These are phyloP conservation scores for Arabis hirsuta DNA, from an alignment of 345 rosid genomes.

Conservation along the genomic window DNA sequence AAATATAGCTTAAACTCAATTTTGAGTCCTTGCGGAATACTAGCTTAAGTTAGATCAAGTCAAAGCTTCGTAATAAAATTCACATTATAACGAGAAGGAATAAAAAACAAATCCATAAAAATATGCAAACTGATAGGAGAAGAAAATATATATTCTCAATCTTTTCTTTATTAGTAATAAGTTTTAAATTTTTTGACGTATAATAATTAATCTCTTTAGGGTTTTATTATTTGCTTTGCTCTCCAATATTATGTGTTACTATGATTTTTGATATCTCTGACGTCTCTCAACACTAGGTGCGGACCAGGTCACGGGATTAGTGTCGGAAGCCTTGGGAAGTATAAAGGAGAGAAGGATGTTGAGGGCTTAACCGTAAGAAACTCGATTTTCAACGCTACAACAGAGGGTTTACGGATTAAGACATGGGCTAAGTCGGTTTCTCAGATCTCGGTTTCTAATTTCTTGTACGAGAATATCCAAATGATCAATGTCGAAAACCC, in stretches of 20 bases:
- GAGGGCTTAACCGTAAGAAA: slow-evolving; percentile 34
- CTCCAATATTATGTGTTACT: not conserved
- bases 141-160: no score
- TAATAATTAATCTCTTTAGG: no score
- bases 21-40: not conserved
- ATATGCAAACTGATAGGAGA: not conserved
- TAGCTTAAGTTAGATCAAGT: not conserved
- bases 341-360: slow-evolving; percentile 21
- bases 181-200: no score
- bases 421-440: slow-evolving; percentile 43
- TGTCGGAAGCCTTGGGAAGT: slow-evolving; percentile 40
- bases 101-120: not conserved
- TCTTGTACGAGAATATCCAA: slow-evolving; percentile 39
- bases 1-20: not conserved
- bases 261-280: not conserved
- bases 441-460: slow-evolving; percentile 23
- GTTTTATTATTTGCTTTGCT: not conserved
- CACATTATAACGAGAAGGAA: no score
- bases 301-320: slow-evolving; percentile 51
- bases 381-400: slow-evolving; percentile 37
- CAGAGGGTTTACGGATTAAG: slow-evolving; percentile 41
- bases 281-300: slow-evolving; percentile 23
- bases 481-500: slow-evolving; percentile 43
- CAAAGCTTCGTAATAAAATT: no score
- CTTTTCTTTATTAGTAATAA: no score